These are phyloP conservation scores for Amoeboaphelidium protococcarum DNA, from an alignment of 371 early-diverging fungal genomes.

Conservation along the genomic window DNA sequence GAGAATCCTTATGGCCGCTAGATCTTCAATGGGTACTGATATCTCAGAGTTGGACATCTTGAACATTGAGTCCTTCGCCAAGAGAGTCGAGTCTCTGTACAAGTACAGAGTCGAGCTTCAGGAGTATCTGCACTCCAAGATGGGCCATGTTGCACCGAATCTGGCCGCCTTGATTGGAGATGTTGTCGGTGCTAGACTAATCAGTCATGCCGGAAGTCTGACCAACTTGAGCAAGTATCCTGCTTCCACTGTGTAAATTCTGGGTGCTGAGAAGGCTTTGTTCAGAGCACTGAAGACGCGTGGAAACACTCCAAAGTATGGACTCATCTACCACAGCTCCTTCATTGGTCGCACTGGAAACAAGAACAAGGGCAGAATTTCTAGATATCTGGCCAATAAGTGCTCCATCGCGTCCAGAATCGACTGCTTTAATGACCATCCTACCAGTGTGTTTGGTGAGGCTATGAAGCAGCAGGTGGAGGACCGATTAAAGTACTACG, in stretches of 20 bases:
- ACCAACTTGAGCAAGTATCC: constrained; percentile 91
- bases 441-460: constrained; percentile 76
- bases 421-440: constrained; percentile 73
- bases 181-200: constrained; percentile 77
- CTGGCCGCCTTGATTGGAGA: constrained; percentile 89
- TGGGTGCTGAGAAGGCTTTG: constrained; percentile 97
- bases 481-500: constrained; percentile 77
- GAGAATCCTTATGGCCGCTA: constrained; percentile 73
- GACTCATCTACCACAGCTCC: constrained; percentile 85
- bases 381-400: constrained; percentile 95
- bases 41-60: constrained; percentile 75
- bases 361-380: constrained; percentile 95
- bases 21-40: constrained; percentile 79
- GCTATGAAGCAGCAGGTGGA: constrained; percentile 87
- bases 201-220: constrained; percentile 88
- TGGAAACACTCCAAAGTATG: constrained; percentile 97
- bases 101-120: constrained; percentile 76
- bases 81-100: constrained; percentile 64
- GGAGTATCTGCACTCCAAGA: constrained; percentile 73
- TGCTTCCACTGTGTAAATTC: constrained; percentile 91
- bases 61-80: constrained; percentile 79
- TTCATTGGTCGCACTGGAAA: constrained; percentile 79
- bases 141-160: constrained; percentile 94
- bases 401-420: constrained; percentile 89
- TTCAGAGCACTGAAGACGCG: constrained; percentile 91